Conservation (phyloP, 176 grass and related monocot genomes). For the Musa acuminata region DNA sequence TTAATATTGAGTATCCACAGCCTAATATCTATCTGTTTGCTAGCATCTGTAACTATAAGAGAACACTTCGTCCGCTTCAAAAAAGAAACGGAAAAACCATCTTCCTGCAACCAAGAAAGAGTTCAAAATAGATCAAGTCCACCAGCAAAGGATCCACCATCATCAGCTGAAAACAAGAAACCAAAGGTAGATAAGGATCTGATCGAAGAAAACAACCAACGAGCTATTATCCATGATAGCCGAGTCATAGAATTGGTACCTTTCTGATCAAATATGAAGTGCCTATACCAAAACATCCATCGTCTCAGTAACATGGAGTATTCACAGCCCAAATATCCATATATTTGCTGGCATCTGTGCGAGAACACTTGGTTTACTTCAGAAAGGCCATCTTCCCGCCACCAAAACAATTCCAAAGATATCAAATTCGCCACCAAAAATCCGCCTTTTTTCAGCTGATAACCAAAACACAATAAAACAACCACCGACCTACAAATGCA, state of each 20-base stretch:
- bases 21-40: no score
- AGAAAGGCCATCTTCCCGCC: neutral
- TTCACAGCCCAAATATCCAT: no score
- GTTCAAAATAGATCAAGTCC: neutral
- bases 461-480: neutral
- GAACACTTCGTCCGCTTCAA: neutral
- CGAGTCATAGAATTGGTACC: constrained; percentile 9
- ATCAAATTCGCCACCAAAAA: neutral
- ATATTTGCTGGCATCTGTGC: no score
- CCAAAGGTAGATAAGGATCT: no score
- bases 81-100: no score
- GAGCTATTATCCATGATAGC: no score
- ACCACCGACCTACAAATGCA: neutral
- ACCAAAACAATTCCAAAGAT: neutral
- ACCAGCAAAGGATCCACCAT: neutral
- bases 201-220: neutral
- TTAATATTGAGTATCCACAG: no score
- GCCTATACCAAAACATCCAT: no score
- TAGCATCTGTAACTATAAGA: neutral
- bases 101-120: neutral
- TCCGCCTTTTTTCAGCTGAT: neutral
- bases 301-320: no score
- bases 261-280: no score
- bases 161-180: neutral
- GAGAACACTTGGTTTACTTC: neutral